Base-by-base conservation (phyloP, 768 basidiomycete genomes). In the Pleurotus eryngii region DNA sequence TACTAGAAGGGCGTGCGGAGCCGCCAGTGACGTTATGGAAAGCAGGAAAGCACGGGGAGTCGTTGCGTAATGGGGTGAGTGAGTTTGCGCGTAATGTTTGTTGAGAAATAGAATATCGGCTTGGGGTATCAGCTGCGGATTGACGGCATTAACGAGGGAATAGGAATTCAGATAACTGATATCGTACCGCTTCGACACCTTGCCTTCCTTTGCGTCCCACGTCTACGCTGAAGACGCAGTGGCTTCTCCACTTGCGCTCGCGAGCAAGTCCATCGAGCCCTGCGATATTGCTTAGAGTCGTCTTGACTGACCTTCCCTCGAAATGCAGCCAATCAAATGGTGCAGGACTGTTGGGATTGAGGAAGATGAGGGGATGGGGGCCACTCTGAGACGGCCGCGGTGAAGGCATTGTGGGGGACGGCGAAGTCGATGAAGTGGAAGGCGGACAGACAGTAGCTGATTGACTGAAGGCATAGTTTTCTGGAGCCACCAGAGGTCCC, bases 301-400 rank as follows among this genome's bases (percentile, higher is more conserved):
- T 91, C 69, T 88, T 90, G 30, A 89, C 84, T 0, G 82, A 87
- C 2, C 91, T 76, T 3, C 90, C 91, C 63, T 93, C 91, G 59
- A 94, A 89, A 64, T 93, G 90, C 5, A 94, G 71, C 89, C 91
- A 92, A 61, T 93, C 89, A 54, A 93, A 89, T 0, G 90, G 92
- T 0, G 90, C 89, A 0, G 86, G 86, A 49, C 82, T 86, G 59
- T 81, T 78, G 6, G 78, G 75, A 56, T 77, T 83, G 35, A 64
- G 67, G 48, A 75, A 69, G 47, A 73, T 64, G 18, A 64, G 66
- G 27, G 63, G 46, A 30, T 69, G 68, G 45, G 57, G 72, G 17
- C 65, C 60, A 17, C 70, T 67, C 35, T 71, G 70, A 3, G 70
- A 69, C 4, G 70, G 63, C 49, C 74, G 68, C 38, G 76, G 67